These are phyloP conservation scores for Candida maesae DNA, from an alignment of 805 yeast species.

Conservation along the genomic window DNA sequence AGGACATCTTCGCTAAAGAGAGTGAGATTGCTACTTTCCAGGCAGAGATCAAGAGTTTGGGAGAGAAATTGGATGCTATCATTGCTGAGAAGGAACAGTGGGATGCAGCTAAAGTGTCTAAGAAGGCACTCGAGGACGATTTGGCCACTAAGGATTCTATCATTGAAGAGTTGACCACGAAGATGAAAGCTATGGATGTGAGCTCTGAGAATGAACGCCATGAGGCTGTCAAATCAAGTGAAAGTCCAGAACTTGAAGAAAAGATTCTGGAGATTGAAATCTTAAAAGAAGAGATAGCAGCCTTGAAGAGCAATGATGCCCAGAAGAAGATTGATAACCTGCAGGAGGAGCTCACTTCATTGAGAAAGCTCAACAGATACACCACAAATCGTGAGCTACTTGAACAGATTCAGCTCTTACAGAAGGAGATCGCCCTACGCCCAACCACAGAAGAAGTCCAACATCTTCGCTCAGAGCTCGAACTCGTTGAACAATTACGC, in stretches of 20 bases:
- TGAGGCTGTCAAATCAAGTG: slow-evolving; percentile 9
- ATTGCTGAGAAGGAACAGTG: slow-evolving; percentile 20
- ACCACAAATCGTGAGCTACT: slow-evolving; percentile 27
- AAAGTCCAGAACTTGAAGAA: slow-evolving; percentile 22
- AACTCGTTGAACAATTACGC: slow-evolving; percentile 34
- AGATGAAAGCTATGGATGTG: slow-evolving; percentile 1
- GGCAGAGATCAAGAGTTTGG: slow-evolving; percentile 8
- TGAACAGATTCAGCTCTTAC: slow-evolving; percentile 19
- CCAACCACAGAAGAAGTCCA: slow-evolving; percentile 41
- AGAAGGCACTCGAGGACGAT: neutral
- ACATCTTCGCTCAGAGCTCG: slow-evolving; percentile 44
- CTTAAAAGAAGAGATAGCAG: slow-evolving; percentile 22
- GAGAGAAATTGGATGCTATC: slow-evolving; percentile 28
- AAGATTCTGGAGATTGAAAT: slow-evolving; percentile 23
- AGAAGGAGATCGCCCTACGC: slow-evolving; percentile 29
- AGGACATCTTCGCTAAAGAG: slow-evolving; percentile 2
- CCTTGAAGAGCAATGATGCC: slow-evolving; percentile 12
- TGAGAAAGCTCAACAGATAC: slow-evolving; percentile 12
- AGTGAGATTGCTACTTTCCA: neutral
- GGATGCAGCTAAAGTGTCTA: neutral
- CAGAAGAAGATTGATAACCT: slow-evolving; percentile 8
- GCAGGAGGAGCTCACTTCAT: slow-evolving; percentile 6
- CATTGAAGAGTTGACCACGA: slow-evolving; percentile 1
- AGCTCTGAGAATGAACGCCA: slow-evolving; percentile 1
- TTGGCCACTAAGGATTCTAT: slow-evolving; percentile 5